These are phyloP conservation scores for Perilla frutescens DNA, from an alignment of 257 asterid species.

Conservation along the genomic window DNA sequence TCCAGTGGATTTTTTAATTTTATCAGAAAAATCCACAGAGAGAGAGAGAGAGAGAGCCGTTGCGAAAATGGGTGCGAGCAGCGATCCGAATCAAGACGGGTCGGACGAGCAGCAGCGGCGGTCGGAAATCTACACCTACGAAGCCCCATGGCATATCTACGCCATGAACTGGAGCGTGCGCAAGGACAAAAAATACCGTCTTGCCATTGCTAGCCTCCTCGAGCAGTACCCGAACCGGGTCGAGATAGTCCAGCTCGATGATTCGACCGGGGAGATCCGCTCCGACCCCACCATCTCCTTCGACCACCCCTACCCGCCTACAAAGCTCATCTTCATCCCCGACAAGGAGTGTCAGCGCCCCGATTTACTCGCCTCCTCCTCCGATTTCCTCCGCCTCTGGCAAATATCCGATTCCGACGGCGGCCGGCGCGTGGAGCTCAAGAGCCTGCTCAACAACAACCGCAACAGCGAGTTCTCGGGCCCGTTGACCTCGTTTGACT, in stretches of 20 bases:
- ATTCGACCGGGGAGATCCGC: conserved; percentile 82
- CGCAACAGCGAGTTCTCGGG: conserved; percentile 92
- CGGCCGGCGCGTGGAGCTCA: conserved; percentile 69
- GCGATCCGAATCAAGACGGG: conserved; percentile 81
- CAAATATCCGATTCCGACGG: conserved; percentile 60
- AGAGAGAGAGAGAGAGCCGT: neutral
- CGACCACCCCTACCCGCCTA: conserved; percentile 97
- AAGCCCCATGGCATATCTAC: conserved; percentile 97
- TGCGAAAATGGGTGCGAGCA: conserved; percentile 65
- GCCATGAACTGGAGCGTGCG: conserved; percentile 97
- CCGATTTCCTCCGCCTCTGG: conserved; percentile 94
- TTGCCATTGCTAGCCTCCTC: conserved; percentile 83
- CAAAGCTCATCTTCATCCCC: conserved; percentile 85
- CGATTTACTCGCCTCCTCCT: conserved; percentile 85
- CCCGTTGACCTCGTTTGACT: conserved; percentile 90
- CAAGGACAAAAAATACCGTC: conserved; percentile 87
- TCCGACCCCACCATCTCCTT: conserved; percentile 79
- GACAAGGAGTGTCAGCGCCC: conserved; percentile 95
- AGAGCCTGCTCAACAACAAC: conserved; percentile 69
- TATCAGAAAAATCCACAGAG: neutral
- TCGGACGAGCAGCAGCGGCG: conserved; percentile 97
- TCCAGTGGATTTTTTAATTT: neutral
- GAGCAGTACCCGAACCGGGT: conserved; percentile 88
- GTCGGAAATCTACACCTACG: conserved; percentile 97
- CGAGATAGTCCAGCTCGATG: conserved; percentile 88